A percentile compares a stretch with the other conserved stretches of the same genome.
Conservation (phyloP, 108 stramenopile genomes). For the Schizochytrium sp. region DNA sequence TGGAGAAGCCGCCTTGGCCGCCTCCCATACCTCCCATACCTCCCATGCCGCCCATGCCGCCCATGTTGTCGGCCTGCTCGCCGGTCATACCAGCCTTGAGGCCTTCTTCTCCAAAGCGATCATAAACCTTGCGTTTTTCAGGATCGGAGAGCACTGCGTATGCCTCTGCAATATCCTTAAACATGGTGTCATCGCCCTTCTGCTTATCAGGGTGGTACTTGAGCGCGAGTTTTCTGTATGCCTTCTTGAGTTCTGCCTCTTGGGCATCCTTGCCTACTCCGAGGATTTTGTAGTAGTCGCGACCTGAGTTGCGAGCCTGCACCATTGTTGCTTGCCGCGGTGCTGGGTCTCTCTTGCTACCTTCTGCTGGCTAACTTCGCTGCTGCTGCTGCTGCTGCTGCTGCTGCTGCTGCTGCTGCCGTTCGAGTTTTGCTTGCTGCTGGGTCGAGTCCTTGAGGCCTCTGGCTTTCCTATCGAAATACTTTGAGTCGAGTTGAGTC, state of each 20-base stretch:
- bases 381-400: neutral
- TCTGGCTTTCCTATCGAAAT: neutral
- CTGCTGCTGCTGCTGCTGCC: neutral
- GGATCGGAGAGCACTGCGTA: constrained; percentile 93
- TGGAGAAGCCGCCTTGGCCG: constrained; percentile 43
- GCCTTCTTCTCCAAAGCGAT: constrained; percentile 92
- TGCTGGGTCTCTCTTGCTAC: neutral
- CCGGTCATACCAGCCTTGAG: constrained; percentile 68
- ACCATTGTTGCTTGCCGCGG: neutral
- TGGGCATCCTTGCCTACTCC: constrained; percentile 71
- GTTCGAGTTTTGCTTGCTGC: neutral
- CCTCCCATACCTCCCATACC: neutral
- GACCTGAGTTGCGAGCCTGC: constrained; percentile 1
- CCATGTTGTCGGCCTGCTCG: constrained; percentile 47
- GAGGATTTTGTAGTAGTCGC: constrained; percentile 69
- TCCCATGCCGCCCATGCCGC: neutral
- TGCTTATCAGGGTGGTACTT: constrained; percentile 66
- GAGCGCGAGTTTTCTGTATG: constrained; percentile 78
- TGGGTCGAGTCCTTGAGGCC: neutral
- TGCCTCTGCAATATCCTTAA: constrained; percentile 95
- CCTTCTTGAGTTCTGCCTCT: constrained; percentile 75
- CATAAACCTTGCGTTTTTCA: constrained; percentile 87
- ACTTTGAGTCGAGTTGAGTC: neutral
- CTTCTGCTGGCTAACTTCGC: neutral
- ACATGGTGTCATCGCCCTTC: constrained; percentile 68